These are phyloP conservation scores for Botryotinia narcissicola DNA, from an alignment of 2,329 filamentous ascomycete species.

Conservation along the genomic window DNA sequence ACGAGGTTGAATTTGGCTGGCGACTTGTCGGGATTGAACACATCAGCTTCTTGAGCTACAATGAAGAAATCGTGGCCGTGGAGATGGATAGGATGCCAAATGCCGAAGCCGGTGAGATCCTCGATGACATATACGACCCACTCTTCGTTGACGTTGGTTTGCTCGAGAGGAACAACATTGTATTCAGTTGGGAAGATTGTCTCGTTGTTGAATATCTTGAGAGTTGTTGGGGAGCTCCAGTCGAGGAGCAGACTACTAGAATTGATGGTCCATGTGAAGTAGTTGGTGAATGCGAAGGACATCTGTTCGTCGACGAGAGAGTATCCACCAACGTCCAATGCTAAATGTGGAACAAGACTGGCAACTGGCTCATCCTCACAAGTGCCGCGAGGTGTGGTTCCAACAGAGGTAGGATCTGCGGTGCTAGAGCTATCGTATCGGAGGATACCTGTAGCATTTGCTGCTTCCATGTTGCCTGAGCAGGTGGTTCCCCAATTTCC, in stretches of 20 bases:
- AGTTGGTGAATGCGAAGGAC: conserved; percentile 27
- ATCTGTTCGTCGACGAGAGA: conserved; percentile 24
- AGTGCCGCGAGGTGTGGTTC: conserved; percentile 25
- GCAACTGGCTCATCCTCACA: conserved; percentile 37
- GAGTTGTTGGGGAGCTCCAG: conserved; percentile 48
- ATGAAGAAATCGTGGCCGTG: conserved; percentile 53
- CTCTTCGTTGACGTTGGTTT: background rate
- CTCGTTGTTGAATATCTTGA: conserved; percentile 38
- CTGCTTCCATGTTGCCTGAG: conserved; percentile 55
- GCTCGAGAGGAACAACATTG: conserved; percentile 29
- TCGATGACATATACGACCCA: conserved; percentile 36
- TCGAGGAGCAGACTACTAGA: conserved; percentile 46
- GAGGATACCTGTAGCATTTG: conserved; percentile 43
- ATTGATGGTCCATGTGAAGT: conserved; percentile 52
- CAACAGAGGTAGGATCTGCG: conserved; percentile 35
- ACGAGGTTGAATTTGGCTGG: conserved; percentile 27
- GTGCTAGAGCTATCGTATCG: conserved; percentile 42
- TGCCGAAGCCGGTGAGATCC: conserved; percentile 29
- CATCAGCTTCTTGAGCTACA: conserved; percentile 46
- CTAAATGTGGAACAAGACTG: conserved; percentile 34
- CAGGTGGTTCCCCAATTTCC: conserved; percentile 51
- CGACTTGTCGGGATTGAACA: background rate
- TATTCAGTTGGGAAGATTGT: conserved; percentile 34
- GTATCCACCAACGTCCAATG: conserved; percentile 30
- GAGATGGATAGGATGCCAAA: conserved; percentile 44